These are phyloP conservation scores for Lenwebbia sp. DNA, from an alignment of 345 rosid species.

Conservation along the genomic window DNA sequence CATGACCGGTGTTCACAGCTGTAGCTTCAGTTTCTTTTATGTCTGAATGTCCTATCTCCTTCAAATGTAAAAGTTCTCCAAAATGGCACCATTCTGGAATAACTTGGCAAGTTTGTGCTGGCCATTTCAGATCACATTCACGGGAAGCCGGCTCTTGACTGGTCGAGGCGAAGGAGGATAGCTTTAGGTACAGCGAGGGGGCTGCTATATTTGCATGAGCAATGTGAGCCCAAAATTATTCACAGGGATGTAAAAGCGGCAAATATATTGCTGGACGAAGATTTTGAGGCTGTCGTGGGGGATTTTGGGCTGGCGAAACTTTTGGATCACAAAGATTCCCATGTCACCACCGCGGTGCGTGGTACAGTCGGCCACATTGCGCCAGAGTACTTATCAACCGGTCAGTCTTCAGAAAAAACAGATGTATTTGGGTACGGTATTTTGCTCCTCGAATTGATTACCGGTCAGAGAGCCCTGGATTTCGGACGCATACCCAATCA, in stretches of 20 bases:
- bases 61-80: not conserved
- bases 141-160: constrained; percentile 64
- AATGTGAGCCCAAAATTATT: constrained; percentile 81
- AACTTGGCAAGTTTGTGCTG: not conserved
- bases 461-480: constrained; percentile 76
- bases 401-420: constrained; percentile 80
- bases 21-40: not conserved
- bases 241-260: constrained; percentile 93
- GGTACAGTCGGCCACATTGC: constrained; percentile 89
- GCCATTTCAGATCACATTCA: constrained; percentile 36
- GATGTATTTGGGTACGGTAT: constrained; percentile 93
- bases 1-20: not conserved
- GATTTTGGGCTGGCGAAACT: constrained; percentile 94
- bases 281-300: constrained; percentile 84
- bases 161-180: constrained; percentile 69
- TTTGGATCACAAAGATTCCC: constrained; percentile 78
- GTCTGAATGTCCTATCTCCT: not conserved
- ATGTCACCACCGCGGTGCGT: constrained; percentile 82
- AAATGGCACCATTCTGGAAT: not conserved
- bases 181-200: constrained; percentile 88
- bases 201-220: constrained; percentile 74
- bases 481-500: constrained; percentile 75
- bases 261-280: constrained; percentile 74
- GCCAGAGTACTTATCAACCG: constrained; percentile 80
- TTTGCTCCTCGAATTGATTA: constrained; percentile 80